phyloP scores from a whole-genome alignment of 73 alveolate species.

The Paramecium tetraurelia region DNA sequence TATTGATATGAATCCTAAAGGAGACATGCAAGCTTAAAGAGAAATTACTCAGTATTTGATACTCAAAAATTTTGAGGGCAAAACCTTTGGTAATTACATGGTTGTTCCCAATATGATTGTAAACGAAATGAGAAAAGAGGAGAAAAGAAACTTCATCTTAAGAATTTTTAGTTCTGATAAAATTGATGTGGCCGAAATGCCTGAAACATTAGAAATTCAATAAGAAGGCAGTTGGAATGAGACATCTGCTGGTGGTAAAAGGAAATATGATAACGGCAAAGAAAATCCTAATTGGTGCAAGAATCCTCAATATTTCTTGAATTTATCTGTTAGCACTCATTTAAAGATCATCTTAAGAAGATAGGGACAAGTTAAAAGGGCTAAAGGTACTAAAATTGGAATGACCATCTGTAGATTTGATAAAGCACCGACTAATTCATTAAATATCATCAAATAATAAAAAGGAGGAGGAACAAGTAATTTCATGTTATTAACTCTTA shows the following conservation, averaged over 20 bases:
- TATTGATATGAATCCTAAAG: slow-evolving; percentile 60
- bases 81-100: slow-evolving; percentile 78
- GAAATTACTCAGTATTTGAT: slow-evolving; percentile 77
- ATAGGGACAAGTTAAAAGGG: slow-evolving; percentile 67
- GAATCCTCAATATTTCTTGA: slow-evolving; percentile 85
- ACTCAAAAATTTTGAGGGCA: slow-evolving; percentile 78
- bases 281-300: slow-evolving; percentile 88
- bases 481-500: not conserved
- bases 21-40: slow-evolving; percentile 74
- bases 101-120: slow-evolving; percentile 70
- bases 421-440: slow-evolving; percentile 30
- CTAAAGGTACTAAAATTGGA: slow-evolving; percentile 67
- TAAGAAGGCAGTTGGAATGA: slow-evolving; percentile 81
- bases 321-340: slow-evolving; percentile 78
- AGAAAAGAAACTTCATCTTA: slow-evolving; percentile 61
- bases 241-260: slow-evolving; percentile 85
- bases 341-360: slow-evolving; percentile 80
- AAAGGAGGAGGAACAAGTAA: slow-evolving; percentile 63
- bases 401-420: slow-evolving; percentile 69
- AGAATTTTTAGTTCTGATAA: slow-evolving; percentile 78
- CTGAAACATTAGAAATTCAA: slow-evolving; percentile 77
- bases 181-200: slow-evolving; percentile 75
- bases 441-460: slow-evolving; percentile 36
- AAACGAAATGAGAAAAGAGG: slow-evolving; percentile 57
- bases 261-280: slow-evolving; percentile 69